Evolutionary conservation across 768 basidiomycete species (phyloP).

Genomic region (Cystobasidium onofrii): DNA sequence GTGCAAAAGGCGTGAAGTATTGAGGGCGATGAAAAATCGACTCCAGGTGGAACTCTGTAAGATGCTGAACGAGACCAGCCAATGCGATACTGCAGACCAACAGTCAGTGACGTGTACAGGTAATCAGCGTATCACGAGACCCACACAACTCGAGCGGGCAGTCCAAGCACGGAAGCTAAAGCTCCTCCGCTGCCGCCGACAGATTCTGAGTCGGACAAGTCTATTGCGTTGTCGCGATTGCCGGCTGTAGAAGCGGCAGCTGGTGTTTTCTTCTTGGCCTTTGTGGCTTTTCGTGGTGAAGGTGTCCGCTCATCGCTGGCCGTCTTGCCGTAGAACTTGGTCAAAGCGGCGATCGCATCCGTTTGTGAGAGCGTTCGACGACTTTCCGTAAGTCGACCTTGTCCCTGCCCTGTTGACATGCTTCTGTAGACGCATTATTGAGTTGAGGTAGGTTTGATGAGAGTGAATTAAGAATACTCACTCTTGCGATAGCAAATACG

Average conservation of each 20-base stretch:
- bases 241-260: not conserved
- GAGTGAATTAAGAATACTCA: too few species aligned
- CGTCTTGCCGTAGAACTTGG: constrained; percentile 23
- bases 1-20: constrained; percentile 68
- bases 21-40: constrained; percentile 67
- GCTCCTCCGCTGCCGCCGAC: constrained; percentile 45
- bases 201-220: not conserved
- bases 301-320: not conserved
- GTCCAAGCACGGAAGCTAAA: constrained; percentile 57
- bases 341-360: constrained; percentile 23
- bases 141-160: constrained; percentile 54
- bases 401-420: not conserved
- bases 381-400: constrained; percentile 4
- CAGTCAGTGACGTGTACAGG: too few species aligned
- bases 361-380: constrained; percentile 5
- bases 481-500: constrained; percentile 52
- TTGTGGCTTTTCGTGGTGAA: not conserved
- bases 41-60: constrained; percentile 66
- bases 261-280: constrained; percentile 18
- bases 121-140: not conserved
- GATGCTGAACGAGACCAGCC: constrained; percentile 63
- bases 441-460: too few species aligned
- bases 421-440: not conserved
- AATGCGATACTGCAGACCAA: constrained; percentile 51
- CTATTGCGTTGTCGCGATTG: not conserved